phyloP scores from a whole-genome alignment of 176 grass and related monocot genomes.

The Tuctoria greenei region DNA sequence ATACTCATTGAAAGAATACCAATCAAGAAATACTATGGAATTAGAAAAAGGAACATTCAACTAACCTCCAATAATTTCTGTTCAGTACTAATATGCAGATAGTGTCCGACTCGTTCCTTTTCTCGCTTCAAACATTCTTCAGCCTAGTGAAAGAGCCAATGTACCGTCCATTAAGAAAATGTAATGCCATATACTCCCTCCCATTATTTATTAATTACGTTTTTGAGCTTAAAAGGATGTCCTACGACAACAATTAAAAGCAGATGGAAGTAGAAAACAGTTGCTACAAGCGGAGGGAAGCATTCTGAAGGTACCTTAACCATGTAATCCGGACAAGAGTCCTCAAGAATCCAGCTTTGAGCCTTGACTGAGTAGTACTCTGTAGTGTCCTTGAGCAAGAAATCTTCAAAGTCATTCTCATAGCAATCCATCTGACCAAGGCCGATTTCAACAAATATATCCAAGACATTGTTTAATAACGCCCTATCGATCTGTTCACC shows the following conservation, averaged over 20 bases:
- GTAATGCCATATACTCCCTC: neutral
- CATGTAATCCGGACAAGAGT: constrained; percentile 96
- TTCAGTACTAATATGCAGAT: constrained; percentile 91
- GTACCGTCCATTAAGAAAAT: constrained; percentile 25
- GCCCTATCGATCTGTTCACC: constrained; percentile 88
- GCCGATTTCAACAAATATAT: constrained; percentile 97
- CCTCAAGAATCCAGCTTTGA: constrained; percentile 90
- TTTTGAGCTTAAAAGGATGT: too few relatives aligned
- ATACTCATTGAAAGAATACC: neutral
- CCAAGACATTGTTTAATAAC: constrained; percentile 89
- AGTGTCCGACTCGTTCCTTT: constrained; percentile 92
- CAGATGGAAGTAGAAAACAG: too few relatives aligned
- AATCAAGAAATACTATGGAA: neutral
- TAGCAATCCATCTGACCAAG: constrained; percentile 78
- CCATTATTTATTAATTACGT: too few relatives aligned
- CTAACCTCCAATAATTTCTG: constrained; percentile 89
- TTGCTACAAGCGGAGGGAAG: neutral
- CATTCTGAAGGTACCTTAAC: constrained; percentile 63
- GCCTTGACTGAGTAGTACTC: constrained; percentile 93
- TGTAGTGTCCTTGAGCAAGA: constrained; percentile 82
- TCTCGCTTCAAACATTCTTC: constrained; percentile 90
- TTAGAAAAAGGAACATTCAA: constrained; percentile 17
- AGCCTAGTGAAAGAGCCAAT: constrained; percentile 50
- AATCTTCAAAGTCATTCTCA: constrained; percentile 83
- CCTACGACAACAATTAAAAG: too few relatives aligned